Percentiles rank a stretch among this genome's conserved stretches.
Conservation (phyloP, 1,284 basidiomycete genomes). For the Porogramme epimiltina region DNA sequence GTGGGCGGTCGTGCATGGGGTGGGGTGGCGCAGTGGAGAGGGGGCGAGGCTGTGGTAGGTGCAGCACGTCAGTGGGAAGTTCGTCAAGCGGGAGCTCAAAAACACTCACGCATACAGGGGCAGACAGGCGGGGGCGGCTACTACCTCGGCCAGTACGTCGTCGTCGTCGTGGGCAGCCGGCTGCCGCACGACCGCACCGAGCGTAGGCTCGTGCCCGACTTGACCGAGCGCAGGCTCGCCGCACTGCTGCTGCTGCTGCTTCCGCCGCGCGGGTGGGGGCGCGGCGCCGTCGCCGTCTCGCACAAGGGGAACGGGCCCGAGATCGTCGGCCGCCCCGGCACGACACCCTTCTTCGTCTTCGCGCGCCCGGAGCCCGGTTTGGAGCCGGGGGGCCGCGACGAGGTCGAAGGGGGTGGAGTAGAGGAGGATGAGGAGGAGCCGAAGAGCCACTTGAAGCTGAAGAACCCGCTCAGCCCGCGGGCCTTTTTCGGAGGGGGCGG, state of each 20-base stretch:
- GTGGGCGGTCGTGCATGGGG: too few relatives aligned
- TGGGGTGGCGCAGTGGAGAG: neutral
- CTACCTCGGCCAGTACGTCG: constrained; percentile 31
- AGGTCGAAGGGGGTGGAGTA: neutral
- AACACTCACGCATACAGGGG: too few relatives aligned
- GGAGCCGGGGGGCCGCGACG: too few relatives aligned
- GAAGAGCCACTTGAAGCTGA: constrained; percentile 26
- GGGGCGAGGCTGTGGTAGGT: too few relatives aligned
- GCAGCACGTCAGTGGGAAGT: too few relatives aligned
- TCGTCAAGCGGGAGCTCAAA: too few relatives aligned
- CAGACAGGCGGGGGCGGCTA: too few relatives aligned
- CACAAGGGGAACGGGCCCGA: constrained; percentile 38
- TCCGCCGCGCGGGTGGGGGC: constrained; percentile 10
- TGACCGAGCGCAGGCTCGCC: constrained; percentile 30
- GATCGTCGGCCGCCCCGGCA: constrained; percentile 31
- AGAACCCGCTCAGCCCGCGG: constrained; percentile 25
- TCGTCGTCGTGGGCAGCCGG: constrained; percentile 31
- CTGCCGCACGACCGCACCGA: constrained; percentile 32
- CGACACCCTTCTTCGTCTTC: constrained; percentile 16
- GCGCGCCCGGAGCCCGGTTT: too few relatives aligned
- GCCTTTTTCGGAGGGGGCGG: constrained; percentile 19
- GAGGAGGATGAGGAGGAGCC: constrained; percentile 12
- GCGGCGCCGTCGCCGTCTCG: constrained; percentile 18
- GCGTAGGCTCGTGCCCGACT: constrained; percentile 27
- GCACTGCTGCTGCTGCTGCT: constrained; percentile 12